Base-by-base conservation (phyloP, 2,329 filamentous ascomycete species). In the Penicillium sumatraense region DNA sequence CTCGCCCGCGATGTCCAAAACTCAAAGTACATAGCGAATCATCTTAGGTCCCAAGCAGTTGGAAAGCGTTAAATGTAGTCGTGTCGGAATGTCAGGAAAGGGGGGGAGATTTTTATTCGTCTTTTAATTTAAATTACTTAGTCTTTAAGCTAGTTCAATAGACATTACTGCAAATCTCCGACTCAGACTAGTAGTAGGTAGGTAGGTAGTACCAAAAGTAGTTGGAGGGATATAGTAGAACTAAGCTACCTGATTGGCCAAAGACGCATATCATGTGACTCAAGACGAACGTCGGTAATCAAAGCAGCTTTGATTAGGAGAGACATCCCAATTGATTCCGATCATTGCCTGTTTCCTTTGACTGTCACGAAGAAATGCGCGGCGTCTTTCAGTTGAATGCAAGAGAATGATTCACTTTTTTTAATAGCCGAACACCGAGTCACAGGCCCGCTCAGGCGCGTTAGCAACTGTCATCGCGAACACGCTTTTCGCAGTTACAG, bases 401-500 rank as follows among this genome's bases (percentile, higher is more conserved):
- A n/a, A 41, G 47, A 47, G 38, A 35, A 49, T 41, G 16, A 40
- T 53, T 11, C n/a, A 6, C 14, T 10, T 23, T 29, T 11, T 44
- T 13, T 5, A 11, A 18, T 52, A 42, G 33, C 31, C 41, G 41
- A 16, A 16, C 36, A 35, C 20, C n/a, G 14, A 20, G 21, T 41
- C 41, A 24, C 40, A 16, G 24, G 24, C 41, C 49, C 35, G 35
- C 49, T 57, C 44, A 48, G 51, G 51, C 51, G 46, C 41, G 33
- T 45, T 33, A 35, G 42, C 41, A 21, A 8, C 27, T 11, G 26
- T 13, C 18, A 31, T 56, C 51, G 38, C 58, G 58, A 45, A 59
- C 49, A 45, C 58, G 33, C 33, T 49, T 23, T 26, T 55, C 42
- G 35, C 49, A 56, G 51, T 53, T 46, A 35, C 50, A 45, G 26